Evolutionary conservation across 140 eudicot species (phyloP), one percentile per base, ranked within the genome.

Genomic region (Cichorium intybus): DNA sequence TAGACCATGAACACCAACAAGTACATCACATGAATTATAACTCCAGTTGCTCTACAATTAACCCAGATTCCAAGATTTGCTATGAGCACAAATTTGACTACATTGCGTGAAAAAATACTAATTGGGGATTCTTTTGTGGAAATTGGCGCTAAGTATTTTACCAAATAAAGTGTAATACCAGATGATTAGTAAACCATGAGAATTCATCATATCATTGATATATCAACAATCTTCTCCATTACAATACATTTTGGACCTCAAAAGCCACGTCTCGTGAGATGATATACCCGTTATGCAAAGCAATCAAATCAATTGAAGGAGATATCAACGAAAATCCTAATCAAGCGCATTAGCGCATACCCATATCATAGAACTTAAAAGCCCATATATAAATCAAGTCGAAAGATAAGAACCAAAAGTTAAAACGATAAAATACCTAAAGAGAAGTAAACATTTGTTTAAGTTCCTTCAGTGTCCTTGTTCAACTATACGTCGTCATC

Each of bases 221-320:
- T 55, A 55, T 26, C 15, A 56, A 28, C 62, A 56, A 56, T 8
- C 62, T 27, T 16, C 41, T 56, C 62, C 62, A 27, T 28, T 56
- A 52, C 33, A 23, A 52, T n/a, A 52, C 16, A 52, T 17, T 18
- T 49, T 8, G 9, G 26, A 49, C 56, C 56, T 49, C 58, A 53
- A 55, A 56, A 56, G 14, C 9, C 41, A 56, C 2, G 24, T 56
- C 41, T 26, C 15, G 20, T 15, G 24, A 27, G 28, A 55, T 55
- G 37, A 26, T 55, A 18, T 27, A 26, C 62, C 62, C 41, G 18
- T 27, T 27, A 29, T 33, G 53, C 75, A 59, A 60, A 22, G 53
- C 52, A 60, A 53, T 22, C 69, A 17, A 24, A 21, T 57, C 75
- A 46, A 69, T 57, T 57, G 59, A 46, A 26, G 47, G 26, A 60